Percentiles rank a stretch among this genome's conserved stretches.
Conservation (phyloP, 306 rosid species). For the Lotus japonicus region DNA sequence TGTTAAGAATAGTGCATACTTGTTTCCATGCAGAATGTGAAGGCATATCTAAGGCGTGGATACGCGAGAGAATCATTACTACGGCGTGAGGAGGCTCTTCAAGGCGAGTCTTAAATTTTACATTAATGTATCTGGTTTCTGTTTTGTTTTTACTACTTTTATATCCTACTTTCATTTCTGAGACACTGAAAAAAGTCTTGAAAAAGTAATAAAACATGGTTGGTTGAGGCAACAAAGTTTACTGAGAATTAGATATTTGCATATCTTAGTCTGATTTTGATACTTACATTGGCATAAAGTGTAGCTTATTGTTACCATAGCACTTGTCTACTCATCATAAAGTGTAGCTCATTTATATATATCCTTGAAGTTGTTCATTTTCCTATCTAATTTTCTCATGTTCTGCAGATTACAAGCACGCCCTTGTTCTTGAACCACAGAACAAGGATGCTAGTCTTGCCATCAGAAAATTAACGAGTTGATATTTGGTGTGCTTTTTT, state of each 20-base stretch:
- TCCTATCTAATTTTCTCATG: slow-evolving; percentile 5
- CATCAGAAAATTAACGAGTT: slow-evolving; percentile 47
- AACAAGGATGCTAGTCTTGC: slow-evolving; percentile 63
- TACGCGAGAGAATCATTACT: slow-evolving; percentile 71
- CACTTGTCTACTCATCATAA: not conserved
- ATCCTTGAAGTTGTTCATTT: not conserved
- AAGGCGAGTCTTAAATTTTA: slow-evolving; percentile 36
- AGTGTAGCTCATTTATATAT: not conserved
- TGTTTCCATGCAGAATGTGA: slow-evolving; percentile 60
- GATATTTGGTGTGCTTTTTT: slow-evolving; percentile 10
- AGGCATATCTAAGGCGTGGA: slow-evolving; percentile 92
- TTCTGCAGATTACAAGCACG: slow-evolving; percentile 76
- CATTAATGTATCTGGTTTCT: not conserved
- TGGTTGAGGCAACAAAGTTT: not conserved
- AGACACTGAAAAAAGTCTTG: not conserved
- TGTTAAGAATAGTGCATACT: not conserved
- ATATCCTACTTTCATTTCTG: not conserved
- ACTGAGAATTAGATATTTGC: not conserved
- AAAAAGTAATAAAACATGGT: not conserved
- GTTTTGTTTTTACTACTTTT: not conserved
- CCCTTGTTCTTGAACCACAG: slow-evolving; percentile 77
- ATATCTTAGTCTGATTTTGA: not conserved
- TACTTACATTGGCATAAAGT: not conserved
- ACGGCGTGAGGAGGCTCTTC: slow-evolving; percentile 55
- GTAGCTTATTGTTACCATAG: not conserved